Conservation (phyloP, 441 rosid species). For the Viola pubescens region DNA sequence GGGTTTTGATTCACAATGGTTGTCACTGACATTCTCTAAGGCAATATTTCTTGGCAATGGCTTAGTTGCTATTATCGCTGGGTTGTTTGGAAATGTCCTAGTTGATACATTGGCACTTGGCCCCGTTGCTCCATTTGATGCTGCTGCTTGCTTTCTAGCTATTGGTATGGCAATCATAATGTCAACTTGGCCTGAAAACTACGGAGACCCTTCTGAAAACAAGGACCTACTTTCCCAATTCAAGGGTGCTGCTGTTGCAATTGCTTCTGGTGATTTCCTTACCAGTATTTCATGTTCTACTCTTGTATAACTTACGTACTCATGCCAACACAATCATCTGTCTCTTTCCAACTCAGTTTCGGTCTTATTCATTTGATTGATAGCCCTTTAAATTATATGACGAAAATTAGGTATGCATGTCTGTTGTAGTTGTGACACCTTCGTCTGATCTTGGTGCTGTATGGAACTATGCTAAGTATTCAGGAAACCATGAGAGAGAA, state of each 20-base stretch:
- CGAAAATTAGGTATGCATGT: no score
- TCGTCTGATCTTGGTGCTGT: neutral
- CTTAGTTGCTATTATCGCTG: slow-evolving; percentile 84
- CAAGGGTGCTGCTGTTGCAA: slow-evolving; percentile 83
- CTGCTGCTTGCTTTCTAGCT: slow-evolving; percentile 93
- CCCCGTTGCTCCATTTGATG: slow-evolving; percentile 97
- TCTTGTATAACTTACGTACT: neutral
- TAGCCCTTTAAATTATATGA: no score
- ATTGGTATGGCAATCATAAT: slow-evolving; percentile 87
- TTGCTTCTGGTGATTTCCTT: slow-evolving; percentile 67
- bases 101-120: slow-evolving; percentile 76
- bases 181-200: slow-evolving; percentile 87
- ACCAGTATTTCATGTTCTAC: neutral
- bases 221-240: slow-evolving; percentile 88
- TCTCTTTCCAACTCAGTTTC: no score
- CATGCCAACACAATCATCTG: neutral
- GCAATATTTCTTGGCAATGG: slow-evolving; percentile 98
- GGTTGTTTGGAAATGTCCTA: slow-evolving; percentile 84
- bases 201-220: slow-evolving; percentile 83
- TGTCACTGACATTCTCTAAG: slow-evolving; percentile 88
- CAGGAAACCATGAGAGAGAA: no score
- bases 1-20: slow-evolving; percentile 90
- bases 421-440: neutral
- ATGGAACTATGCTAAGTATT: no score
- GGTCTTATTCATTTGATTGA: no score